A percentile compares a stretch with the other conserved stretches of the same genome.
phyloP scores from a whole-genome alignment of 306 rosid species.

The Cucumis melo region DNA sequence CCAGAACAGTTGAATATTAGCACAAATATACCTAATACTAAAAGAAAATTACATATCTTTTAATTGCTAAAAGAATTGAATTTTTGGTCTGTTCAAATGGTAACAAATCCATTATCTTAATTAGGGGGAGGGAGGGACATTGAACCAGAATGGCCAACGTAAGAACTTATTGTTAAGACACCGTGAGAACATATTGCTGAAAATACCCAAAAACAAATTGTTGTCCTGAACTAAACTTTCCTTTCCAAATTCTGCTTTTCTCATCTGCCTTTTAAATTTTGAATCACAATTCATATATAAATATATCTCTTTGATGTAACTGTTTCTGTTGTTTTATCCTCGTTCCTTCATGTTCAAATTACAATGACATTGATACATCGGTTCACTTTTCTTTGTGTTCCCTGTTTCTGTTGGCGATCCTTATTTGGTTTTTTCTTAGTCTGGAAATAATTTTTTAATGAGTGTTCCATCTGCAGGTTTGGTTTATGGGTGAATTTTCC shows the following conservation, averaged over 20 bases:
- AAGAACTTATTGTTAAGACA: neutral
- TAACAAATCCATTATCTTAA: neutral
- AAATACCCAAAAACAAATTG: neutral
- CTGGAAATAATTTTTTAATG: neutral
- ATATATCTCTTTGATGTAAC: neutral
- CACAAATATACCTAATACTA: neutral
- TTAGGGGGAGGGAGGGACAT: neutral
- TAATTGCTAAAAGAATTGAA: neutral
- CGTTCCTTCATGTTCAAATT: too few relatives aligned
- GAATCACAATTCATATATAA: neutral
- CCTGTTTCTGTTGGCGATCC: neutral
- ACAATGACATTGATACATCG: too few relatives aligned
- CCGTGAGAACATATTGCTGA: neutral
- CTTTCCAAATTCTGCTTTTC: neutral
- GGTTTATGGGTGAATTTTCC: constrained; percentile 87
- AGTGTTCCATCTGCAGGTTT: constrained; percentile 47
- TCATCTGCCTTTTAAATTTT: neutral
- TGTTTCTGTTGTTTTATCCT: neutral
- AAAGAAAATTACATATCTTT: neutral
- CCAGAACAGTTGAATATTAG: neutral
- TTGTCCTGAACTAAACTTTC: neutral
- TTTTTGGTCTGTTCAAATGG: neutral
- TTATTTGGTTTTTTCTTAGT: neutral
- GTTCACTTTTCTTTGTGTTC: too few relatives aligned
- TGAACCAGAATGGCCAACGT: neutral